Base-by-base conservation (phyloP, 225 moss, liverwort and hornwort genomes). In the Polytrichum formosum region DNA sequence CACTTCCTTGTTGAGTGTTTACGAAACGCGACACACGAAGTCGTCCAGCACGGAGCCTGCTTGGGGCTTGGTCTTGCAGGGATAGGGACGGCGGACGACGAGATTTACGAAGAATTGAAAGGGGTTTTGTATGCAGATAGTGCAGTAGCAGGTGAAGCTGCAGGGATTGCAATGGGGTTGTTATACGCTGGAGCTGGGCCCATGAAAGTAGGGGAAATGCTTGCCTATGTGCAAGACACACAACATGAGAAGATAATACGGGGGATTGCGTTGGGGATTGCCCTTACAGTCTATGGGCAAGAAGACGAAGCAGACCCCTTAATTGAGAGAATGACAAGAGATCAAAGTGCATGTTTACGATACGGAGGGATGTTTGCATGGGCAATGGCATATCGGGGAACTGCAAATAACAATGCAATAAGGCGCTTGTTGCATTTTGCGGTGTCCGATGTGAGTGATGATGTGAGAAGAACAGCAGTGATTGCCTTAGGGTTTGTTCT, bases 101-200 rank as follows among this genome's bases (percentile, higher is more conserved):
- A 94, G 68, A 92, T 92, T 54, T 99, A 99, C 73, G 90, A 99
- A 66, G 90, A 91, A 70, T 80, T 94, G 31, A 99, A 90, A 72
- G 75, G 75, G 22, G 80, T 99, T 23, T 70, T 99, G 22, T 90
- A 82, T 77, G 94, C 82, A 33, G 94, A 93, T 54, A 94, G 85
- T 81, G 94, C 98, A 61, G 84, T 94, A n/a, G 92, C 94, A 26
- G 98, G 98, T 25, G 98, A 99, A 82, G 98, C 98, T 7, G 98
- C 94, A 54, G 98, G 94, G 22, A 94, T 99, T 26, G 85, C 91
- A 6, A 91, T 99, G 90, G 98, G 94, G 5, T 71, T 99, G 61
- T 78, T 99, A 1, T 91, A 79, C 77, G 94, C 87, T 4, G 94
- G 94, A 33, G 85, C 88, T 20, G 92, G 91, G 20, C 85, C 85